A percentile compares a stretch with the other conserved stretches of the same genome.
These are phyloP conservation scores for Blastocystis sp. DNA, from an alignment of 352 stramenopile species.

Conservation along the genomic window DNA sequence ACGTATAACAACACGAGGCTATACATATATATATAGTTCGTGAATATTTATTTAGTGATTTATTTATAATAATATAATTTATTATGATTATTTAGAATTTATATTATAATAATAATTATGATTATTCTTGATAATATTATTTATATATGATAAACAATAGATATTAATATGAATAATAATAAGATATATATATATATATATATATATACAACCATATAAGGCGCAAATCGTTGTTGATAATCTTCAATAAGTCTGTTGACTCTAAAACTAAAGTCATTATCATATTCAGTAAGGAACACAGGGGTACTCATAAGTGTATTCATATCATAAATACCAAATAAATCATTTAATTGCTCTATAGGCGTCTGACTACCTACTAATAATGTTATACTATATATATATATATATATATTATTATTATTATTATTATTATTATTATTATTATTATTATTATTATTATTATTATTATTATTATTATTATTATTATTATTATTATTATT, in stretches of 20 bases:
- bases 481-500: too few species aligned
- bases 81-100: too few species aligned
- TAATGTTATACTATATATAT: neutral
- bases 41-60: too few species aligned
- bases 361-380: constrained; percentile 21
- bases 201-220: constrained; percentile 17
- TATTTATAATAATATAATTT: too few species aligned
- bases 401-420: neutral
- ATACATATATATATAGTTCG: too few species aligned
- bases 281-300: neutral
- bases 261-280: constrained; percentile 16
- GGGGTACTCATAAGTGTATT: neutral
- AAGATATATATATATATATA: neutral
- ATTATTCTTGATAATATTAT: too few species aligned
- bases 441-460: too few species aligned
- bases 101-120: too few species aligned
- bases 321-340: constrained; percentile 32
- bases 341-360: neutral
- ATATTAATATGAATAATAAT: too few species aligned
- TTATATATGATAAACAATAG: too few species aligned
- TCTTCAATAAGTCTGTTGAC: constrained; percentile 22
- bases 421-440: too few species aligned
- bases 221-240: constrained; percentile 6
- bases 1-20: constrained; percentile 18
- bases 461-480: too few species aligned